These are phyloP conservation scores for Coemansia sp. DNA, from an alignment of 192 early-diverging fungal species.

Conservation along the genomic window DNA sequence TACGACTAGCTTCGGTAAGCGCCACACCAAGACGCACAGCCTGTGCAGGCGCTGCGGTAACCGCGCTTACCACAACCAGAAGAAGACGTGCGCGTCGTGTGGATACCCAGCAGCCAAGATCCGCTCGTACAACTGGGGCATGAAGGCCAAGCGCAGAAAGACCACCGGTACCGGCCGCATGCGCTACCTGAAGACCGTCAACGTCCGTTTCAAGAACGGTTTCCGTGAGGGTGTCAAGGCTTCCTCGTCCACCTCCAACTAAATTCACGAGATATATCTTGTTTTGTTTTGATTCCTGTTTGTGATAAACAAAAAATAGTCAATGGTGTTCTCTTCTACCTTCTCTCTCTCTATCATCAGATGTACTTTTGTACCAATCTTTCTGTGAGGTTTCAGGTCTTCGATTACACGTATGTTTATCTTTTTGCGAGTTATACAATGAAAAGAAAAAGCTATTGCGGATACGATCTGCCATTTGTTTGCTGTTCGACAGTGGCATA, in stretches of 20 bases:
- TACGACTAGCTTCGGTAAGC: conserved; percentile 99
- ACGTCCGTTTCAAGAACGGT: conserved; percentile 96
- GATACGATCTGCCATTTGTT: not conserved
- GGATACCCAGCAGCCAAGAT: conserved; percentile 98
- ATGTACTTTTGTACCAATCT: not conserved
- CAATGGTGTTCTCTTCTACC: not conserved
- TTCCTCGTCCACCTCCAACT: not conserved
- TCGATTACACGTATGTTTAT: no score
- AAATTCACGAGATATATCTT: not conserved
- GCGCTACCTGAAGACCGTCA: conserved; percentile 91
- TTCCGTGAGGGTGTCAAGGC: conserved; percentile 77
- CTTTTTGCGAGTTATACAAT: not conserved
- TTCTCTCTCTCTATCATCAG: not conserved
- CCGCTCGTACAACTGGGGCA: conserved; percentile 94
- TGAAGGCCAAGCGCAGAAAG: conserved; percentile 97
- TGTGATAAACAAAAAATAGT: not conserved
- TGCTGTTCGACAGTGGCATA: not conserved
- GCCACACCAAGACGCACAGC: conserved; percentile 99
- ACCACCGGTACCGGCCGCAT: conserved; percentile 99
- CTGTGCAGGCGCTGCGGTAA: conserved; percentile 97
- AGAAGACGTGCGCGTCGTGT: conserved; percentile 99
- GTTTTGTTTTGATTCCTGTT: not conserved
- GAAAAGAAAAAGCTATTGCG: not conserved
- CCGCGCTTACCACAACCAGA: conserved; percentile 99
- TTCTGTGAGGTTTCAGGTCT: no score